Conservation (phyloP, 2,329 filamentous ascomycete species). For the Ambrosiella beaveri region DNA sequence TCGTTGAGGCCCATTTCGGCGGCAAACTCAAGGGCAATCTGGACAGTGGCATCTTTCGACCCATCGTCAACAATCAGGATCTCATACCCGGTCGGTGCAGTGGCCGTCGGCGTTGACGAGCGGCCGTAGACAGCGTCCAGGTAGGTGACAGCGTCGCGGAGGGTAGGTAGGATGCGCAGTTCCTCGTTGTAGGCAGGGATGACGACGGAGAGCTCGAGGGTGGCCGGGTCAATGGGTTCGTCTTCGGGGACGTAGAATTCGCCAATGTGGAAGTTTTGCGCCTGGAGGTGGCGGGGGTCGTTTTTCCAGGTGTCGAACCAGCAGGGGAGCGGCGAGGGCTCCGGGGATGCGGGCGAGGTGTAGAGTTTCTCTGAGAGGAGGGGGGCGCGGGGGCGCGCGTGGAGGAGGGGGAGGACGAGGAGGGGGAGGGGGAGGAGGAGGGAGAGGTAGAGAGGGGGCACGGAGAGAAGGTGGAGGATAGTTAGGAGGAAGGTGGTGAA, state of each 20-base stretch:
- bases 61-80: slow-evolving; percentile 86
- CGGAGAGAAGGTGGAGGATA: background rate
- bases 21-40: slow-evolving; percentile 68
- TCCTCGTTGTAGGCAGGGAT: slow-evolving; percentile 95
- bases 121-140: slow-evolving; percentile 61
- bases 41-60: slow-evolving; percentile 63
- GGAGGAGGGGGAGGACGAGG: slow-evolving; percentile 49
- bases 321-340: slow-evolving; percentile 42
- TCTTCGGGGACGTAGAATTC: slow-evolving; percentile 28
- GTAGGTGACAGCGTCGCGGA: slow-evolving; percentile 80
- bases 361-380: slow-evolving; percentile 60
- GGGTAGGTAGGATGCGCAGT: slow-evolving; percentile 61
- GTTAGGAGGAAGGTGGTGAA: background rate
- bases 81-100: slow-evolving; percentile 52
- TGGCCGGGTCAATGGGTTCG: slow-evolving; percentile 49
- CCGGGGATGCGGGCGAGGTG: slow-evolving; percentile 27
- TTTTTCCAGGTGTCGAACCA: slow-evolving; percentile 68
- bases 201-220: slow-evolving; percentile 60
- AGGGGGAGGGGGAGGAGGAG: slow-evolving; percentile 16
- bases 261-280: slow-evolving; percentile 20
- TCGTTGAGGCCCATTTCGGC: slow-evolving; percentile 56
- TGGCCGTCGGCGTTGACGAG: slow-evolving; percentile 15
- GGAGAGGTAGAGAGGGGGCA: background rate
- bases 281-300: slow-evolving; percentile 29
- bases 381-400: slow-evolving; percentile 61